These are phyloP conservation scores for Kodamaea ohmeri DNA, from an alignment of 1,139 yeast species.

Conservation along the genomic window DNA sequence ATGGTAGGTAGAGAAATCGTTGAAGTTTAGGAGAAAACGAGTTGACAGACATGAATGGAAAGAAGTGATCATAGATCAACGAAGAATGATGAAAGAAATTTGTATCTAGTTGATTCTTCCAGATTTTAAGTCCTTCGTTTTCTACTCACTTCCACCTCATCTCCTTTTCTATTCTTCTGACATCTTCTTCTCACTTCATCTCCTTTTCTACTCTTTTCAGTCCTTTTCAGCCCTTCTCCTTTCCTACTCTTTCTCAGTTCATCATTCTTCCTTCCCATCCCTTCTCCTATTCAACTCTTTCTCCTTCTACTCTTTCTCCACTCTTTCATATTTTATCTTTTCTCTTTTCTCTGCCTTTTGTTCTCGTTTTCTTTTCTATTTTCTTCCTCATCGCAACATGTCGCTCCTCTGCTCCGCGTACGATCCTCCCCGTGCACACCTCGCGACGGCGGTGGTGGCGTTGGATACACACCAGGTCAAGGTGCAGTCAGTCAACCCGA, in stretches of 20 bases:
- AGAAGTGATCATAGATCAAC: no score
- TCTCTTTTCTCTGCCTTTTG: neutral
- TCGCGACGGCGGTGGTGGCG: constrained; percentile 68
- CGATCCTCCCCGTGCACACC: constrained; percentile 55
- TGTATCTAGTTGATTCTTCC: no score
- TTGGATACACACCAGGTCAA: constrained; percentile 73
- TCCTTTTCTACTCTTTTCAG: neutral
- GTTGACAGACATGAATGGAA: no score
- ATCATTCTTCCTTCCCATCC: neutral
- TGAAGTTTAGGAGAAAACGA: no score
- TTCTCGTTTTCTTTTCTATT: neutral
- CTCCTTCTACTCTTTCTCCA: neutral
- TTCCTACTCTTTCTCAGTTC: neutral
- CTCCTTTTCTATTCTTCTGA: neutral
- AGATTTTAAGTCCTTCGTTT: no score
- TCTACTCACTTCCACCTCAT: neutral
- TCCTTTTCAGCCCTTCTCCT: neutral
- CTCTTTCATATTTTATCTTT: neutral
- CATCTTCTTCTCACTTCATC: neutral
- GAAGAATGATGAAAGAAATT: no score
- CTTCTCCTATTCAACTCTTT: no score
- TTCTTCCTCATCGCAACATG: constrained; percentile 8
- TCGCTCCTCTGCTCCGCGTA: constrained; percentile 23
- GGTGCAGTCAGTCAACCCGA: constrained; percentile 51
- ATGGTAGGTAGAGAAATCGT: no score